Evolutionary conservation across 495 filamentous ascomycete species (phyloP).

Genomic region (Pyrenopolyporus hunteri): DNA sequence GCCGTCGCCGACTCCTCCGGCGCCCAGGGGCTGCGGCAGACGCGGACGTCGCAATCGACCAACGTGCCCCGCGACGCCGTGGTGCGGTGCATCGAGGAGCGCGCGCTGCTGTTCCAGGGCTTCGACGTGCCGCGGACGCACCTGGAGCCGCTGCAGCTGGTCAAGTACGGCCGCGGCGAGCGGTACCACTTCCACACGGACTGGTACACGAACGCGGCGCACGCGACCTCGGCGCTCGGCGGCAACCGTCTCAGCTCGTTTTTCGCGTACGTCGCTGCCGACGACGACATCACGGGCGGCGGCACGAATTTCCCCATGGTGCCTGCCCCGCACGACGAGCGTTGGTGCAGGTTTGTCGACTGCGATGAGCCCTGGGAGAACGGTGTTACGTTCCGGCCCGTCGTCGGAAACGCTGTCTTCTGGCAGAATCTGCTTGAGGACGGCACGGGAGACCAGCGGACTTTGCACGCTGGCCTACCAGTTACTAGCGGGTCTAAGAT

Average conservation of each 20-base stretch:
- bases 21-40: constrained; percentile 38
- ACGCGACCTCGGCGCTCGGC: constrained; percentile 47
- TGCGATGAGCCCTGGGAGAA: constrained; percentile 60
- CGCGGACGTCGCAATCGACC: constrained; percentile 55
- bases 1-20: constrained; percentile 45
- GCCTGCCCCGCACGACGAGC: constrained; percentile 41
- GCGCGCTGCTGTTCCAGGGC: constrained; percentile 74
- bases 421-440: constrained; percentile 70
- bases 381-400: constrained; percentile 70
- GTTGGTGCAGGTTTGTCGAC: constrained; percentile 68
- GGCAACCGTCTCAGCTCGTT: constrained; percentile 60
- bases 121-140: constrained; percentile 51
- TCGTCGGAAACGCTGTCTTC: constrained; percentile 74
- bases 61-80: constrained; percentile 58
- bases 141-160: constrained; percentile 61
- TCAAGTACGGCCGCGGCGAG: constrained; percentile 56
- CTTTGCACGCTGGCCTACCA: constrained; percentile 73
- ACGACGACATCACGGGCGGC: constrained; percentile 56
- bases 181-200: constrained; percentile 62
- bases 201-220: constrained; percentile 57
- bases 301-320: constrained; percentile 63
- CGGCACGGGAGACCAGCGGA: constrained; percentile 67
- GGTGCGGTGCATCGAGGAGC: constrained; percentile 71
- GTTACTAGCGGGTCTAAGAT: constrained; percentile 72
- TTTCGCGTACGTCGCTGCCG: constrained; percentile 61